Evolutionary conservation across 768 basidiomycete genomes (phyloP).

Genomic region (Boletus speciosus): DNA sequence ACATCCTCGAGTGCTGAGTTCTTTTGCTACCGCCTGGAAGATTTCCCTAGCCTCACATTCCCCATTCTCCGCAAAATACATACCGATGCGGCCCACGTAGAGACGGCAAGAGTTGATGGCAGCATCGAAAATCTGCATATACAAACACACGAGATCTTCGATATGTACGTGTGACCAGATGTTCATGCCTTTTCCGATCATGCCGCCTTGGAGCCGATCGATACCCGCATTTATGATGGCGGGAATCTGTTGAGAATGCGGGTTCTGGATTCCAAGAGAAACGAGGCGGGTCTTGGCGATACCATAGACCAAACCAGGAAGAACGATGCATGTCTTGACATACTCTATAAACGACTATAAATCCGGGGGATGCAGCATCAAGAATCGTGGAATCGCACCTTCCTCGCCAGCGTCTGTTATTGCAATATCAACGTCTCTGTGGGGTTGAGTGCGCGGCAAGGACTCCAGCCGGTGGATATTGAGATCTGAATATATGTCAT

Average conservation of each 20-base stretch:
- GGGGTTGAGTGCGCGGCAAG: constrained; percentile 42
- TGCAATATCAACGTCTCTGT: constrained; percentile 48
- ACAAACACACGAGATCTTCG: constrained; percentile 45
- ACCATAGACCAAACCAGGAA: constrained; percentile 59
- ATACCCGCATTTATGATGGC: constrained; percentile 42
- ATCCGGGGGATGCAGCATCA: not conserved
- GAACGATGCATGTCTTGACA: constrained; percentile 47
- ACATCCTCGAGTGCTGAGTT: constrained; percentile 26
- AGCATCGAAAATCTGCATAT: constrained; percentile 41
- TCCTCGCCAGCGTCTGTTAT: constrained; percentile 46
- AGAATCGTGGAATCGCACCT: constrained; percentile 29
- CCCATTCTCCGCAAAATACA: constrained; percentile 52
- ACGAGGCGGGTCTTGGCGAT: constrained; percentile 46
- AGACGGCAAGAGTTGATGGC: constrained; percentile 16
- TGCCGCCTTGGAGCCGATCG: constrained; percentile 46
- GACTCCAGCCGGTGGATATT: constrained; percentile 43
- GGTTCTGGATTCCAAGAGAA: constrained; percentile 50
- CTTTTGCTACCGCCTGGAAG: constrained; percentile 37
- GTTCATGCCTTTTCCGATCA: constrained; percentile 56
- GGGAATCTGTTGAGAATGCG: constrained; percentile 52
- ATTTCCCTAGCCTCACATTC: constrained; percentile 46
- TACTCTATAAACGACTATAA: constrained; percentile 43
- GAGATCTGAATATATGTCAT: constrained; percentile 48
- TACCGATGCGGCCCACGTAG: constrained; percentile 38
- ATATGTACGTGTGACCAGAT: constrained; percentile 61